Evolutionary conservation across 2,329 filamentous ascomycete genomes (phyloP).

Genomic region (Salinomyces thailandicus): DNA sequence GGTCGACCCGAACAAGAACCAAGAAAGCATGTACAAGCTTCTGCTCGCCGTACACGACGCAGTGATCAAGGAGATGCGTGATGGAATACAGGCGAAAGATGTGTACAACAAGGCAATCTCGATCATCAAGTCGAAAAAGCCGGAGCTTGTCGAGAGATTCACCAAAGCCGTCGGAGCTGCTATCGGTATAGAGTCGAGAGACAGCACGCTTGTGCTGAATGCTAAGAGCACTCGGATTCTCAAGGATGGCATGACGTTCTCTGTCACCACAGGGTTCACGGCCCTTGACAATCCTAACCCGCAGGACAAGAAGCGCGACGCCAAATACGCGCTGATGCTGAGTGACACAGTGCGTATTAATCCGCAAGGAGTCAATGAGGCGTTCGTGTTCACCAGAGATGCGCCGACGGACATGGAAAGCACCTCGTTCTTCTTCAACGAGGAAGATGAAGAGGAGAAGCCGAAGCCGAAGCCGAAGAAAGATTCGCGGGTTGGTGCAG

Average conservation of each 20-base stretch:
- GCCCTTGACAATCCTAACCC: conserved; percentile 80
- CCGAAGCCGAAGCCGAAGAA: conserved; percentile 79
- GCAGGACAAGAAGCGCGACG: conserved; percentile 74
- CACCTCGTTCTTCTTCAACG: conserved; percentile 97
- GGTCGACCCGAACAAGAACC: conserved; percentile 91
- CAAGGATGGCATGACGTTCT: conserved; percentile 95
- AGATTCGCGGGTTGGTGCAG: conserved; percentile 69
- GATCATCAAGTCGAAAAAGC: conserved; percentile 79
- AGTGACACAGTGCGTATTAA: conserved; percentile 90
- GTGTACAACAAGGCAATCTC: conserved; percentile 79
- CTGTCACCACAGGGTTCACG: conserved; percentile 78
- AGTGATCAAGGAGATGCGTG: conserved; percentile 82
- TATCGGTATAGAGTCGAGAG: conserved; percentile 84
- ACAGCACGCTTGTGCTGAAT: conserved; percentile 72
- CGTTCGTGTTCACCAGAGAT: conserved; percentile 86
- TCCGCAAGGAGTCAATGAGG: conserved; percentile 48
- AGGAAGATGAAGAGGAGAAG: conserved; percentile 80
- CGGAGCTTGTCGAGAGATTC: conserved; percentile 90
- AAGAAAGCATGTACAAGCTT: conserved; percentile 89
- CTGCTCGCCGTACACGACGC: conserved; percentile 73
- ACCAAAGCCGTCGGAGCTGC: conserved; percentile 84
- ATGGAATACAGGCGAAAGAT: conserved; percentile 78
- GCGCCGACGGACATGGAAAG: conserved; percentile 85
- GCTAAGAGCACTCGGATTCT: conserved; percentile 73
- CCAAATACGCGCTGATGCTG: conserved; percentile 77